Evolutionary conservation across 1,284 basidiomycete species (phyloP), one percentile per base, ranked within the genome.

Genomic region (Tilletiaria anomala): DNA sequence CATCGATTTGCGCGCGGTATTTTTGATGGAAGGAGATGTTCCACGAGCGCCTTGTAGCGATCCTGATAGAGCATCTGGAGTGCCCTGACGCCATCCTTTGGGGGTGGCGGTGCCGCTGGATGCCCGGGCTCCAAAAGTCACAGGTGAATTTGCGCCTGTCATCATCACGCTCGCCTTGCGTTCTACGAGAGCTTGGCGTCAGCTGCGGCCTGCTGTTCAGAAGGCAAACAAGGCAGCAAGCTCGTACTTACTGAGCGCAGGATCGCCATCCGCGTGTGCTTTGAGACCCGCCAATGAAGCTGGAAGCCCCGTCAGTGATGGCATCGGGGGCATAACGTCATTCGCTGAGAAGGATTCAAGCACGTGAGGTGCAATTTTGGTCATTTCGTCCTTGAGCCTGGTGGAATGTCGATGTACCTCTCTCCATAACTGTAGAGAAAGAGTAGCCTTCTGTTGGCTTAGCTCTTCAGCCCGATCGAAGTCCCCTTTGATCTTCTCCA

Each of bases 391-490:
- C 17, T 47, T 38, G 2, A 62, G 50, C 19, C 55, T 44, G n/a
- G 47, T 44, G 43, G 54, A 49, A 32, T 64, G 59, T 16, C 46
- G 50, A 16, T 58, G 48, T 6, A 60, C 42, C 21, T 40, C 26
- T 14, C 55, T 47, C 63, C 63, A 65, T 2, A 65, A 43, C 14
- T 43, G 42, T 26, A 52, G 18, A 10, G 53, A 44, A 21, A 64
- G 43, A 14, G 42, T 44, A 32, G 52, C 54, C 45, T 65, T 65
- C 35, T 63, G 56, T 8, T 41, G 39, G 17, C 51, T 51, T 49
- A 54, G 58, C 24, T 65, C 61, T 29, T 62, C 61, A 4, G 52
- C 58, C 6, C 61, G 49, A 22, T 44, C 45, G 35, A 62, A 64
- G 37, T 64, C 61, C 4, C 47, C 38, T 3, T 50, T 38, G 22